phyloP scores from a whole-genome alignment of 305 asterid genomes.

The Withania somnifera region DNA sequence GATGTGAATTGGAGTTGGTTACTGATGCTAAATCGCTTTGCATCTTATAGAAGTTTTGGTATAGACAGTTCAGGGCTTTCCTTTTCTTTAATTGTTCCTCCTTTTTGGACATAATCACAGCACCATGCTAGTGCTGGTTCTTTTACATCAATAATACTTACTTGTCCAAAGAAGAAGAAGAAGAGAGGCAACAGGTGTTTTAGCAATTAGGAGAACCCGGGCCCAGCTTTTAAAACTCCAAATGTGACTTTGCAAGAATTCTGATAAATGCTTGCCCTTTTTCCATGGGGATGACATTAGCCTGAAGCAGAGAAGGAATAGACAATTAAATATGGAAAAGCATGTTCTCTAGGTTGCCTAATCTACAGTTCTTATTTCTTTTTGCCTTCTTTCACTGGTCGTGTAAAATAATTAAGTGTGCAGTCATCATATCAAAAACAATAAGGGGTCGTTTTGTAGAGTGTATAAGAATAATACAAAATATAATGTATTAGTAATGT shows the following conservation, averaged over 20 bases:
- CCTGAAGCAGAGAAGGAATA: conserved; percentile 1
- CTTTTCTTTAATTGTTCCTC: background rate
- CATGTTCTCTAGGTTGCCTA: background rate
- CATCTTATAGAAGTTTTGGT: background rate
- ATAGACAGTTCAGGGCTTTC: background rate
- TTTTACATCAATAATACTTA: background rate
- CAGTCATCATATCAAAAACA: background rate
- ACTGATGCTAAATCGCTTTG: background rate
- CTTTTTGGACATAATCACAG: background rate
- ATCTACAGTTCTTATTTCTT: background rate
- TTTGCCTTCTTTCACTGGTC: background rate
- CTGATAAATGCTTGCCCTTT: background rate
- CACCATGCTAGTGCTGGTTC: background rate
- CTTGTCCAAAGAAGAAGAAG: background rate
- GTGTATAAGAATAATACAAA: too few relatives aligned
- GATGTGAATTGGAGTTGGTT: background rate
- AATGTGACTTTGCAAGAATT: background rate
- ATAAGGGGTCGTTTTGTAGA: too few relatives aligned
- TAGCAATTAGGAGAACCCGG: background rate
- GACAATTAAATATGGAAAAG: background rate
- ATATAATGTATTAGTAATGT: too few relatives aligned
- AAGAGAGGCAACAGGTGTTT: background rate
- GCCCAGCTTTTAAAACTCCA: background rate
- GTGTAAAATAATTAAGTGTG: background rate
- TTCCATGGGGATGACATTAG: background rate